Evolutionary conservation across 2,329 filamentous ascomycete genomes (phyloP), one percentile per base, ranked within the genome.

Genomic region (Botrytis fabae): DNA sequence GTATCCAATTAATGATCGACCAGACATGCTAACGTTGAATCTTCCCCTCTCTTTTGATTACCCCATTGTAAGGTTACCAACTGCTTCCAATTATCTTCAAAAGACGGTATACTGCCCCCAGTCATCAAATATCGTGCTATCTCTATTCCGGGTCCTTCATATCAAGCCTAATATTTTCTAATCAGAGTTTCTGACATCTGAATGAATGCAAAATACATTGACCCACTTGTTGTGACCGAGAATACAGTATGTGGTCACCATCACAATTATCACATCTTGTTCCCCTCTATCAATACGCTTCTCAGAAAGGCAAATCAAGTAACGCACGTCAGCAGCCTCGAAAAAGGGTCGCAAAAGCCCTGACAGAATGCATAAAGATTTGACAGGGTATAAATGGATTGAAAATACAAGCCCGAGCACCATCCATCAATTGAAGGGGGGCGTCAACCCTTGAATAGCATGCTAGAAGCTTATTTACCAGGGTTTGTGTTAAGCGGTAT

Each of bases 401-500:
- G 44, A 40, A 9, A 42, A 63, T 20, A 46, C 40, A 64, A 54
- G 44, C 63, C 44, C 46, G 35, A 66, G 32, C 64, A 54, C 22
- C 25, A 42, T 62, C 51, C 51, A 54, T 54, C 61, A 4, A 46
- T 64, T 40, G 28, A 28, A 38, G 25, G 35, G 64, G 64, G 35
- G 46, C 48, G 51, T 54, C 48, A 51, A 60, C 51, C 66, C 66
- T 69, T 44, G 66, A 28, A 44, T 25, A 44, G 69, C 68, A 69
- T 70, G 71, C 73, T 44, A 46, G 40, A 62, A 62, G 68, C 59
- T 44, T 35, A 57, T 57, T 72, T 35, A 46, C 75, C 75, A 74
- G 78, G 76, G 72, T 80, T 78, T 28, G 25, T 54, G 80, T 80
- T 76, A 80, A 78, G 80, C 80, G 81, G 81, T 80, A 81, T 81